Evolutionary conservation across 345 rosid genomes (phyloP).

Genomic region (Pugionium cornutum): DNA sequence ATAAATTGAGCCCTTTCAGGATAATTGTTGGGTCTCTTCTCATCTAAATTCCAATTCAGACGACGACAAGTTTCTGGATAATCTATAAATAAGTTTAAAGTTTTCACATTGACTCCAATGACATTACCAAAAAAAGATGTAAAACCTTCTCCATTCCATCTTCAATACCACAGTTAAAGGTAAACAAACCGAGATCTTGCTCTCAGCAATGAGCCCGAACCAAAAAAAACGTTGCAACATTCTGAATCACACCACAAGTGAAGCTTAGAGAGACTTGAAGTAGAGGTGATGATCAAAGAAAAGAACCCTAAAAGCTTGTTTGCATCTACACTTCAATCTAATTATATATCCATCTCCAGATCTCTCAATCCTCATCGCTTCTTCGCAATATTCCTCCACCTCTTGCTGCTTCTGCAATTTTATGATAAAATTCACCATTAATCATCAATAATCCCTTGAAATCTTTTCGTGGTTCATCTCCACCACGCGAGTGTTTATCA

Average conservation of each 20-base stretch:
- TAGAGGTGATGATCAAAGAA: slow-evolving; percentile 36
- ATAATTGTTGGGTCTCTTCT: neutral
- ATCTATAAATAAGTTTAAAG: neutral
- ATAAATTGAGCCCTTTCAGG: too few relatives aligned
- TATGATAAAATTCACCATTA: neutral
- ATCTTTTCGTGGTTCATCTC: too few relatives aligned
- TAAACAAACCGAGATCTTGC: neutral
- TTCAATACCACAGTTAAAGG: neutral
- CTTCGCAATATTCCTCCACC: slow-evolving; percentile 31
- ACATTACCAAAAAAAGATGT: slow-evolving; percentile 7
- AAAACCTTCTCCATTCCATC: slow-evolving; percentile 12
- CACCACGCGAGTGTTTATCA: too few relatives aligned
- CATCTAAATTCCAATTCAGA: neutral
- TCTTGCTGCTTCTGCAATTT: slow-evolving; percentile 8
- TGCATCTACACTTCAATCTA: slow-evolving; percentile 39
- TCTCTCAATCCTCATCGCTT: slow-evolving; percentile 44
- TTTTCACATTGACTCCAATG: neutral
- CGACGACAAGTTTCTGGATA: neutral
- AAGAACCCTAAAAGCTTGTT: slow-evolving; percentile 33
- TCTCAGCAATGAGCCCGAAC: neutral
- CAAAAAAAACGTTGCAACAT: neutral
- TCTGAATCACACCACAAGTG: neutral
- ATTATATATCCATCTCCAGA: slow-evolving; percentile 39
- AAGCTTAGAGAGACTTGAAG: slow-evolving; percentile 36
- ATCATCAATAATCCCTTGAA: neutral